Evolutionary conservation across 148 eudicot genomes (phyloP).

Genomic region (Nepenthes mirabilis): DNA sequence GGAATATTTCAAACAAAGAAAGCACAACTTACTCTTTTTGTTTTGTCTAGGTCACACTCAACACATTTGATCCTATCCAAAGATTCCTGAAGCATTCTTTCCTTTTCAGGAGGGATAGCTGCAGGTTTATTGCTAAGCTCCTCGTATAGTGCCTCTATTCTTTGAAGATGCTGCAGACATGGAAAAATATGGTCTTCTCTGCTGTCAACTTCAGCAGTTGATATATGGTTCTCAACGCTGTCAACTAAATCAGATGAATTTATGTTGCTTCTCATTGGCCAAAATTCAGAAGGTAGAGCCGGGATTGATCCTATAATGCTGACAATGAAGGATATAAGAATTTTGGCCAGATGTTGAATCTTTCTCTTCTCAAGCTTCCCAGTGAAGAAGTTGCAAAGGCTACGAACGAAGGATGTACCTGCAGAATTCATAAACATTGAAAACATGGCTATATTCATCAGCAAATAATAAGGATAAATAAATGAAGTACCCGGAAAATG

Average conservation of each 20-base stretch:
- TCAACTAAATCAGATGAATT: constrained; percentile 31
- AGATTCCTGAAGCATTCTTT: constrained; percentile 51
- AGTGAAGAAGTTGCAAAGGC: constrained; percentile 20
- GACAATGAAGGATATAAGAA: constrained; percentile 17
- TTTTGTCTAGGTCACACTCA: constrained; percentile 60
- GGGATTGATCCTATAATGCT: constrained; percentile 18
- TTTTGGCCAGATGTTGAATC: constrained; percentile 17
- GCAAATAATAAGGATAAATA: not conserved
- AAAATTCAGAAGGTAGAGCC: constrained; percentile 20
- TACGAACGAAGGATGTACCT: constrained; percentile 22
- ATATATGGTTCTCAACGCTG: constrained; percentile 12
- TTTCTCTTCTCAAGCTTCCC: constrained; percentile 24
- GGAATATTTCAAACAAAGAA: constrained; percentile 3
- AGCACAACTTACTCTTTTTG: constrained; percentile 42
- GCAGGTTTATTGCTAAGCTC: constrained; percentile 49
- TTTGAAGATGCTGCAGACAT: constrained; percentile 52
- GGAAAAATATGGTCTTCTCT: constrained; percentile 19
- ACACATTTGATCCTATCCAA: constrained; percentile 61
- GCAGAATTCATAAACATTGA: constrained; percentile 2
- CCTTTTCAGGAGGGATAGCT: constrained; percentile 54
- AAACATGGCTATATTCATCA: not conserved
- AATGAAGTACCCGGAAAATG: not conserved
- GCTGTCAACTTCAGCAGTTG: constrained; percentile 16
- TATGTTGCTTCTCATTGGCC: constrained; percentile 33
- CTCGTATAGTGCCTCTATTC: constrained; percentile 40